A percentile compares a stretch with the other conserved stretches of the same genome.
Evolutionary conservation across 257 asterid genomes (phyloP).

Genomic region (Schizonepeta tenuifolia): DNA sequence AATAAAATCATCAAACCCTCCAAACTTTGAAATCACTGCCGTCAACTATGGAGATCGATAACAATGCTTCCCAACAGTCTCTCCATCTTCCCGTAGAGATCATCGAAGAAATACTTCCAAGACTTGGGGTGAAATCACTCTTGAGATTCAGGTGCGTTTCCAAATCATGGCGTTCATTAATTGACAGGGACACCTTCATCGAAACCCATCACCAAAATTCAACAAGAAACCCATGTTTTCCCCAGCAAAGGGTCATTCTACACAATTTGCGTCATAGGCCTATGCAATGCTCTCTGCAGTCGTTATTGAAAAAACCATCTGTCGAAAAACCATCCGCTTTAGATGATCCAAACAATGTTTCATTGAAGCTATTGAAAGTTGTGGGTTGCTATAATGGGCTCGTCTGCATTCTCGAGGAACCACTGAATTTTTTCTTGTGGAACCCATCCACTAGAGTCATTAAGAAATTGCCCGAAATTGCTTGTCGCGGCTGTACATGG

Average conservation of each 20-base stretch:
- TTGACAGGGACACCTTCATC: not conserved
- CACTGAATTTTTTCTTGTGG: not conserved
- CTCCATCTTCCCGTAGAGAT: not conserved
- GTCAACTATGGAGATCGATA: no score
- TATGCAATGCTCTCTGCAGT: not conserved
- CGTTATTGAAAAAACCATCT: no score
- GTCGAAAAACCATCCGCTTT: no score
- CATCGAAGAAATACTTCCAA: not conserved
- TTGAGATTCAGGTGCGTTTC: not conserved
- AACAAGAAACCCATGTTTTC: not conserved
- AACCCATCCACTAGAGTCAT: not conserved
- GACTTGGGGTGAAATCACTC: not conserved
- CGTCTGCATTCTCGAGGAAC: not conserved
- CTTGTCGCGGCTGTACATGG: accelerated
- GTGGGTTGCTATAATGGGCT: not conserved
- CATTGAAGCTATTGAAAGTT: no score
- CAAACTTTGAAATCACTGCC: no score
- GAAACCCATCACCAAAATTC: not conserved
- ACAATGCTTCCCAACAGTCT: not conserved
- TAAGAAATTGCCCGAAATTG: not conserved
- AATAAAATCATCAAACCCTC: no score
- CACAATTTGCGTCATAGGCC: no score
- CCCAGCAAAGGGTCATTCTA: not conserved
- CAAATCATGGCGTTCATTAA: not conserved
- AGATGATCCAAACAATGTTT: no score